phyloP scores from a whole-genome alignment of 2,329 filamentous ascomycete genomes.

The Fusarium albosuccineum region DNA sequence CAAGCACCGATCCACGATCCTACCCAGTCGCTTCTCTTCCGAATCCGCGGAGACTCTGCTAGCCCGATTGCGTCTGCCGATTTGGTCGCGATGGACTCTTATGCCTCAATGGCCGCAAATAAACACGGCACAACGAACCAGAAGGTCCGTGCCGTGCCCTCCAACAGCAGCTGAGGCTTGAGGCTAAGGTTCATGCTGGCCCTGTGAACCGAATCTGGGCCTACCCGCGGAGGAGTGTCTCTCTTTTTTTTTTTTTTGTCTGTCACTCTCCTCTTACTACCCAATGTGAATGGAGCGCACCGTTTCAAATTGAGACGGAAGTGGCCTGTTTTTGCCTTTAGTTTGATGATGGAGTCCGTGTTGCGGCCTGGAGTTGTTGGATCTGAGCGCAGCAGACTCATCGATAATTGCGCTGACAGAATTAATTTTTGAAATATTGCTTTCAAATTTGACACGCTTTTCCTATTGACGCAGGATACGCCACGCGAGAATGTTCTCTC shows the following conservation, averaged over 20 bases:
- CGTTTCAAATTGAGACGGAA: constrained; percentile 28
- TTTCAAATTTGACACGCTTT: neutral
- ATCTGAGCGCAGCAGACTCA: constrained; percentile 3
- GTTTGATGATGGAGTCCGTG: constrained; percentile 20
- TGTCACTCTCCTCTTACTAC: neutral
- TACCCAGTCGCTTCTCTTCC: neutral
- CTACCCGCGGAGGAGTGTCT: constrained; percentile 4
- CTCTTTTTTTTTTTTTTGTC: neutral
- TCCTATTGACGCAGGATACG: constrained; percentile 22
- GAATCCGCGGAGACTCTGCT: constrained; percentile 1
- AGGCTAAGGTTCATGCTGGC: constrained; percentile 14
- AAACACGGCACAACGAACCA: neutral
- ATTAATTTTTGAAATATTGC: neutral
- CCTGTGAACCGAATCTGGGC: constrained; percentile 6
- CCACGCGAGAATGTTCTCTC: constrained; percentile 5
- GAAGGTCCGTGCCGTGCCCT: constrained; percentile 23
- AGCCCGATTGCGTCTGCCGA: neutral
- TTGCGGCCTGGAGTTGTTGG: constrained; percentile 3
- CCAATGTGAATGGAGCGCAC: constrained; percentile 5
- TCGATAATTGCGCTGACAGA: neutral
- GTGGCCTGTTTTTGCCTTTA: constrained; percentile 34
- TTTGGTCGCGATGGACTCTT: neutral
- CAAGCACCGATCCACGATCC: constrained; percentile 1
- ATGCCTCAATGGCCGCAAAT: neutral
- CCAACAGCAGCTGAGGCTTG: constrained; percentile 18